Evolutionary conservation across 805 yeast genomes (phyloP).

Genomic region (Suhomyces canberraensis): DNA sequence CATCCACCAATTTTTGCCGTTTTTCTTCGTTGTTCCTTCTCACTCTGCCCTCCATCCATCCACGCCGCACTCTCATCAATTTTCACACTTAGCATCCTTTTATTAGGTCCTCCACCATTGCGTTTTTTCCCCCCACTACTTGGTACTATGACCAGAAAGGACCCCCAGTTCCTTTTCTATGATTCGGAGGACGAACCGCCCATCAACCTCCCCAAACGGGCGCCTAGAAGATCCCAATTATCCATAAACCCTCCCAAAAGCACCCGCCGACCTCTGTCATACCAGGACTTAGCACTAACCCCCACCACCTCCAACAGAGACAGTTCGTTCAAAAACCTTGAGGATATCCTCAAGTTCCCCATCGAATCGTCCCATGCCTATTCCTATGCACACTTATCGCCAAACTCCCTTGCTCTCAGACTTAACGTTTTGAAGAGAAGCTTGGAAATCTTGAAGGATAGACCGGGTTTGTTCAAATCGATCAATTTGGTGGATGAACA

Average conservation of each 20-base stretch:
- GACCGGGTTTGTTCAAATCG: constrained; percentile 49
- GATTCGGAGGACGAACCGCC: constrained; percentile 4
- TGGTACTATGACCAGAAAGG: too few relatives aligned
- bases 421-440: constrained; percentile 73
- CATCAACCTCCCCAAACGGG: constrained; percentile 7
- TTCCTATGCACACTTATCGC: constrained; percentile 79
- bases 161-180: background rate
- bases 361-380: constrained; percentile 80
- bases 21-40: too few relatives aligned
- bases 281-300: background rate
- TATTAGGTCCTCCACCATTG: too few relatives aligned
- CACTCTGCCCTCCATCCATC: too few relatives aligned
- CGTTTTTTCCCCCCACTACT: too few relatives aligned
- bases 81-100: too few relatives aligned
- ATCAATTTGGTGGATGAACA: constrained; percentile 9
- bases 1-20: too few relatives aligned
- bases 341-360: constrained; percentile 60
- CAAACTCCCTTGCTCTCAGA: constrained; percentile 74
- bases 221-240: background rate
- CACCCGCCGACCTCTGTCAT: constrained; percentile 3
- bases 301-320: constrained; percentile 5
- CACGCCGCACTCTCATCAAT: too few relatives aligned
- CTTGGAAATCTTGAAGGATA: constrained; percentile 64
- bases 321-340: constrained; percentile 10
- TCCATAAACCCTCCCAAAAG: constrained; percentile 1